Percentiles rank a stretch among this genome's conserved stretches.
Evolutionary conservation across 163 green algal genomes (phyloP).

Genomic region (Chloromonas sp.): DNA sequence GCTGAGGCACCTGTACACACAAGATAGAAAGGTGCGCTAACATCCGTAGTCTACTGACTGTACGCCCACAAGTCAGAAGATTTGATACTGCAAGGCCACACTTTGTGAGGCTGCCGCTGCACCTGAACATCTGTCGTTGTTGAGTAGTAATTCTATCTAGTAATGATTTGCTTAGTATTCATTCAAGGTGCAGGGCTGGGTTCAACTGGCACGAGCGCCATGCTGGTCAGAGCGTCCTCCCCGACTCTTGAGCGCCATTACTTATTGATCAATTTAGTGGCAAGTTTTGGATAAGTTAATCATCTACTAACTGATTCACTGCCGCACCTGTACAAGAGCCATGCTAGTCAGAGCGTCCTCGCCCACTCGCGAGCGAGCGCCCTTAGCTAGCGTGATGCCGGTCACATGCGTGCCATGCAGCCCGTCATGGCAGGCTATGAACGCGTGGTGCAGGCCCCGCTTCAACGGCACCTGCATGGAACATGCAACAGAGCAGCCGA

Average conservation of each 20-base stretch:
- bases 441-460: constrained; percentile 17
- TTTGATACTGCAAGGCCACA: not conserved
- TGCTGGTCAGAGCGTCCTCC: not conserved
- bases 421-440: constrained; percentile 13
- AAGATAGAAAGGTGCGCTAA: too few species aligned
- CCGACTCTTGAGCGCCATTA: not conserved
- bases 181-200: not conserved
- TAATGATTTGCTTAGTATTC: not conserved
- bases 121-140: not conserved
- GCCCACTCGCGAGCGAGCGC: constrained; percentile 7
- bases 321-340: constrained; percentile 17
- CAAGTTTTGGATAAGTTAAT: not conserved
- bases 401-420: not conserved
- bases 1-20: too few species aligned
- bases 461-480: constrained; percentile 4
- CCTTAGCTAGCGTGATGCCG: constrained; percentile 14
- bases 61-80: too few species aligned
- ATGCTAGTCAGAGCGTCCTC: constrained; percentile 20
- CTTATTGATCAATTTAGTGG: not conserved
- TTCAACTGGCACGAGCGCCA: not conserved
- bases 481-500: too few species aligned
- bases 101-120: not conserved
- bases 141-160: not conserved
- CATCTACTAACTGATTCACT: not conserved
- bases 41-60: too few species aligned